Base-by-base conservation (phyloP, 2,329 filamentous ascomycete species). In the Colletotrichum cordylinicola region DNA sequence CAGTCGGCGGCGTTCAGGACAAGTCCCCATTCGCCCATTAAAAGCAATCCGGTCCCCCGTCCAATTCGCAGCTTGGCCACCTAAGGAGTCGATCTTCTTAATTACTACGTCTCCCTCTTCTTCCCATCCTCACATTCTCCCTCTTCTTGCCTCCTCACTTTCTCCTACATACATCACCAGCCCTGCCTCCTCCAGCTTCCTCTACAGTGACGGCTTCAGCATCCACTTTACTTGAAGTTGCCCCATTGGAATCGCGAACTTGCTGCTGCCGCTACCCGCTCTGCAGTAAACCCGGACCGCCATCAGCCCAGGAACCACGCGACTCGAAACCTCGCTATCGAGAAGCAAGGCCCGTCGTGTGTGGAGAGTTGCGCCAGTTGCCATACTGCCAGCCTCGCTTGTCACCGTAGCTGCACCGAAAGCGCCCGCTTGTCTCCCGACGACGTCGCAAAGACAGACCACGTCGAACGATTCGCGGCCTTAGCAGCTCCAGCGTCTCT, bases 11-110 rank as follows among this genome's bases (percentile, higher is more conserved):
- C 58, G 35, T 67, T 27, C 21, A 43, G 62, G 58, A 24, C 56
- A 67, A 73, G 35, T 76, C 74, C 74, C 74, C 74, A 76, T 76
- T 74, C 70, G 74, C n/a, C 70, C 74, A 74, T 73, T 66, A 68
- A 76, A 74, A 64, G 74, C 74, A 74, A 69, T 74, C 74, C 74
- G 37, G 64, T 76, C 37, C 74, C 74, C 70, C 70, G 70, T 74
- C 74, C 70, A 73, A 65, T 58, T 76, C 70, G 70, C 56, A 31
- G 74, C 29, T 69, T 58, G 74, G 74, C 70, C 65, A 69, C 37
- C 37, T 69, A 56, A 70, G 64, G 58, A 65, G 31, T 65, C 31
- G 74, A 15, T 66, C 70, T 76, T 76, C 65, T 74, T 76, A 76
- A 76, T 66, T 66, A 76, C 70, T 64, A 48, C 74, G 6, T 71